These are phyloP conservation scores for Buddleja alternifolia DNA, from an alignment of 257 asterid genomes.

Conservation along the genomic window DNA sequence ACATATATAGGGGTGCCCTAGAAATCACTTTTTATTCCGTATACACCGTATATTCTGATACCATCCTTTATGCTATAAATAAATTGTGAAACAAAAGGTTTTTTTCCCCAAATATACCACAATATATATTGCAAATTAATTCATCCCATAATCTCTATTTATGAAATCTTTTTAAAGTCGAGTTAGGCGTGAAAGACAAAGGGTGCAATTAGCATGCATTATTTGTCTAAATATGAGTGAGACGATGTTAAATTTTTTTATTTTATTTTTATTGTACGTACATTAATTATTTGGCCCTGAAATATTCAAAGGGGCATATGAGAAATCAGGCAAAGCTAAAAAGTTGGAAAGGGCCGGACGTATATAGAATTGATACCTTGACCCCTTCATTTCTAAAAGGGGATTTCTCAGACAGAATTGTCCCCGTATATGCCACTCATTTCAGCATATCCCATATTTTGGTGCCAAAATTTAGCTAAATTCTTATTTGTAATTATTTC, in stretches of 20 bases:
- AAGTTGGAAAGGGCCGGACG: too few species aligned
- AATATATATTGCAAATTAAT: too few species aligned
- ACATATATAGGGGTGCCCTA: not conserved
- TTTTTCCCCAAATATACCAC: not conserved
- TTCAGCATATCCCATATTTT: slow-evolving; percentile 20
- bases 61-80: slow-evolving; percentile 24
- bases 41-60: slow-evolving; percentile 23
- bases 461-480: not conserved
- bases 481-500: too few species aligned
- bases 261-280: too few species aligned
- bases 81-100: not conserved
- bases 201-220: too few species aligned
- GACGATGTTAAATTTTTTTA: too few species aligned
- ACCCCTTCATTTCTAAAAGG: not conserved
- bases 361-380: not conserved
- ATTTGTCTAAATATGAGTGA: too few species aligned
- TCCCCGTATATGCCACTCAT: slow-evolving; percentile 25
- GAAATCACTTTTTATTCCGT: not conserved
- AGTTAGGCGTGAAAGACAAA: too few species aligned
- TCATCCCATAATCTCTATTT: too few species aligned
- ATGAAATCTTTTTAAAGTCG: too few species aligned
- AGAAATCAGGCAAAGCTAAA: not conserved
- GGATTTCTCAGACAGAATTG: slow-evolving; percentile 8
- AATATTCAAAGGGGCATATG: too few species aligned
- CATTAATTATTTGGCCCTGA: too few species aligned